Evolutionary conservation across 805 yeast genomes (phyloP).

Genomic region (Candida nitratophila): DNA sequence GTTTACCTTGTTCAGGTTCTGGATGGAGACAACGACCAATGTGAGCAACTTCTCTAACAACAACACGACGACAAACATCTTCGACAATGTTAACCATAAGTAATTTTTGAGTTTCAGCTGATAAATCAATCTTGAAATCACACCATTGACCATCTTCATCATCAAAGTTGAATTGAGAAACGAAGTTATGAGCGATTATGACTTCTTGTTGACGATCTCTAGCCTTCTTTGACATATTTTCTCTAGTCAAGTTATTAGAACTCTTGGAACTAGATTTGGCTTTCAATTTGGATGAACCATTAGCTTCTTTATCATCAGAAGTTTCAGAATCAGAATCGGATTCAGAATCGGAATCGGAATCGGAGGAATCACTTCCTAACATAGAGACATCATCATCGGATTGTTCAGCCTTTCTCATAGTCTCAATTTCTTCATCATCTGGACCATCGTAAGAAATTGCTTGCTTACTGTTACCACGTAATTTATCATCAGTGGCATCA

Average conservation of each 20-base stretch:
- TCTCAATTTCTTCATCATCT: conserved; percentile 90
- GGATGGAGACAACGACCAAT: conserved; percentile 94
- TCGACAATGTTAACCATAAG: conserved; percentile 97
- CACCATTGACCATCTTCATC: conserved; percentile 89
- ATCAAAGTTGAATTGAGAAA: conserved; percentile 82
- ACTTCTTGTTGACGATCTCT: conserved; percentile 83
- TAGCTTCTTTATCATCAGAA: conserved; percentile 12
- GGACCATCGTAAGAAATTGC: conserved; percentile 91
- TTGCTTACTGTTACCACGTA: conserved; percentile 63
- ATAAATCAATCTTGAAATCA: conserved; percentile 75
- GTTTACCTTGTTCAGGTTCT: conserved; percentile 56
- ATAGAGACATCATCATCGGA: conserved; percentile 58
- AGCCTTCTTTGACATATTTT: conserved; percentile 50
- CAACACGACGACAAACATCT: conserved; percentile 80
- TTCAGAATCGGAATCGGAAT: conserved; percentile 32
- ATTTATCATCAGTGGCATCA: conserved; percentile 58
- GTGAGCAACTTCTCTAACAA: conserved; percentile 84
- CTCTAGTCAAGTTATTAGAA: conserved; percentile 9
- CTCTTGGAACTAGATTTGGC: background rate
- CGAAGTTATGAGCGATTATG: conserved; percentile 61
- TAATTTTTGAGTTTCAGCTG: conserved; percentile 83
- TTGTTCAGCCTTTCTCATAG: conserved; percentile 76
- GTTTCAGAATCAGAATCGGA: conserved; percentile 18
- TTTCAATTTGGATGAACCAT: conserved; percentile 6
- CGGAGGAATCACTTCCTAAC: conserved; percentile 30